Base-by-base conservation (phyloP, 2,329 filamentous ascomycete genomes). In the Eutypa lata region DNA sequence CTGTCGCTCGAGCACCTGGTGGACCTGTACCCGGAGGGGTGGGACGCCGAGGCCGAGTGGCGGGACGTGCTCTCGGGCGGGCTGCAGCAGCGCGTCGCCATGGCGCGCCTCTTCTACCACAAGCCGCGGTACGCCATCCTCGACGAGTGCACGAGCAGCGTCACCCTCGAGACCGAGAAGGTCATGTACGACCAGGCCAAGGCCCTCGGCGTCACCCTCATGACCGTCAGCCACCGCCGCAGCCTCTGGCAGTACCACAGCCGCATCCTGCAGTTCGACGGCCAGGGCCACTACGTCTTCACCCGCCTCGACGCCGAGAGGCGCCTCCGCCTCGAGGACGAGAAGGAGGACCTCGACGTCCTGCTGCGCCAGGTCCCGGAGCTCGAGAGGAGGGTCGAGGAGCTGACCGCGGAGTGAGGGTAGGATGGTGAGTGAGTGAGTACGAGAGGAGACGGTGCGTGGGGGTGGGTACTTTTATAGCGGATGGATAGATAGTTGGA, bases 161-260 rank as follows among this genome's bases (percentile, higher is more conserved):
- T 99, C n/a, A 97, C 95, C 16, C 80, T 97, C 26, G 93, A 97
- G 62, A 91, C 92, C 55, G 94, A 99, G 68, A 88, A 91, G 68
- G 82, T 91, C 68, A 97, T 99, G 91, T 99, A 99, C 71, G 93
- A 97, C 63, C 92, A 91, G 51, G 94, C 94, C 48, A 97, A 99
- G 78, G 80, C 83, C 18, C 74, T 97, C 18, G 91, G 90, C 3
- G 94, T 97, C 63, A 97, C 94, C 0, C 80, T 99, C 57, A 97
- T 99, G 90, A 99, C 94, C 0, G 94, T 99, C 22, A 91, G 87
- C 59, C 94, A 99, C 71, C 79, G 94, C 8, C 78, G 91, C 57
- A 96, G 90, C 73, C 72, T 99, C 62, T 99, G 94, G 94, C 92
- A 94, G 71, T 97, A 99, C 70, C 94, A 99, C 71, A 88, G 85